Conservation (phyloP, 192 early-diverging fungal species). For the Coemansia sp. region DNA sequence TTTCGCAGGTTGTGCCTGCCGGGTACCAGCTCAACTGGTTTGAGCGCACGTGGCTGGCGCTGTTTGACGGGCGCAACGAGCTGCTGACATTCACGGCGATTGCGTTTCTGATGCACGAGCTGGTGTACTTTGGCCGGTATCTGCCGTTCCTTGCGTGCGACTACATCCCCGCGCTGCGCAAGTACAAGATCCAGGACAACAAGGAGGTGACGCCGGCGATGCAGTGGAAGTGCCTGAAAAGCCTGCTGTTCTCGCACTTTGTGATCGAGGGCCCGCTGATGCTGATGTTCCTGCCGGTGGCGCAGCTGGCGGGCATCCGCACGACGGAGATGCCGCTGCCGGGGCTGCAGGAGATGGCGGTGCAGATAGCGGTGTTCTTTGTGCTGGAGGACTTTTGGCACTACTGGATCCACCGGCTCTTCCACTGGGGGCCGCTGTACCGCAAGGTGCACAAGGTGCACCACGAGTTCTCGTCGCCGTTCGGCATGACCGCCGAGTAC, state of each 20-base stretch:
- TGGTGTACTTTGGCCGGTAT: slow-evolving; percentile 89
- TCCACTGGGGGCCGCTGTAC: slow-evolving; percentile 87
- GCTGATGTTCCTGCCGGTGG: slow-evolving; percentile 81
- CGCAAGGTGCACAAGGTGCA: slow-evolving; percentile 92
- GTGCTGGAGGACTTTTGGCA: slow-evolving; percentile 88
- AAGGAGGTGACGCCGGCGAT: slow-evolving; percentile 61
- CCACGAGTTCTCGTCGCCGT: slow-evolving; percentile 87
- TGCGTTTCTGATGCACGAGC: slow-evolving; percentile 83
- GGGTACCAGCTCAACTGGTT: slow-evolving; percentile 43
- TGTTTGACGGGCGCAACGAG: slow-evolving; percentile 70
- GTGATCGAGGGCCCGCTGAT: slow-evolving; percentile 84
- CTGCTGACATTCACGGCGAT: slow-evolving; percentile 66
- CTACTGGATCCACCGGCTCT: slow-evolving; percentile 83
- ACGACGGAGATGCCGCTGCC: slow-evolving; percentile 83
- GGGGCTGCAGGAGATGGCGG: slow-evolving; percentile 59
- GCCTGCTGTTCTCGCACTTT: slow-evolving; percentile 75
- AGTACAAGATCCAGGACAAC: slow-evolving; percentile 85
- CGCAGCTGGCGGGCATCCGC: slow-evolving; percentile 78
- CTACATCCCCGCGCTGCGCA: slow-evolving; percentile 76
- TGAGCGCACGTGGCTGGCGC: slow-evolving; percentile 60
- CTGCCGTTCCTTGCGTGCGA: slow-evolving; percentile 84
- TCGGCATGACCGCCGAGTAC: slow-evolving; percentile 86
- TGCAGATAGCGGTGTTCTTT: slow-evolving; percentile 73
- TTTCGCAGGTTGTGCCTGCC: slow-evolving; percentile 21
- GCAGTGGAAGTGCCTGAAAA: slow-evolving; percentile 70